A percentile compares a stretch with the other conserved stretches of the same genome.
These are phyloP conservation scores for Marchantia polymorpha DNA, from an alignment of 225 moss, liverwort and hornwort species.

Conservation along the genomic window DNA sequence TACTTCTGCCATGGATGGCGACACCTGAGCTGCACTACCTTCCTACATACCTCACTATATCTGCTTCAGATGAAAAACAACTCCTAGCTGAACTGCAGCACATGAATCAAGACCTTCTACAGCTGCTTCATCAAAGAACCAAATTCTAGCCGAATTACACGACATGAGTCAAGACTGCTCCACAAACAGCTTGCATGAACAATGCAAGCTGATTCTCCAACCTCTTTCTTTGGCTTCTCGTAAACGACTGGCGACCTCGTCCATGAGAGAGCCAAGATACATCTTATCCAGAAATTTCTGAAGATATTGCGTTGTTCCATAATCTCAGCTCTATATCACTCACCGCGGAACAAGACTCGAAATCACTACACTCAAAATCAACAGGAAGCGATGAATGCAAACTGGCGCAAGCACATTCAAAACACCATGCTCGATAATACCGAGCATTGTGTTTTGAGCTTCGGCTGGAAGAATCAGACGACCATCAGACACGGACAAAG, in stretches of 20 bases:
- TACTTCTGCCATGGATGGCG: not conserved
- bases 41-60: not conserved
- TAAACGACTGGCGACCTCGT: not conserved
- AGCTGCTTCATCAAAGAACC: not conserved
- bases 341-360: not conserved
- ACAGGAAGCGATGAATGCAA: not conserved
- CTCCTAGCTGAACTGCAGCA: not conserved
- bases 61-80: not conserved
- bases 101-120: not conserved
- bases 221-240: not conserved
- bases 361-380: not conserved
- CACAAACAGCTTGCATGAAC: not conserved
- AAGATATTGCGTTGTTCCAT: not conserved
- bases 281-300: not conserved
- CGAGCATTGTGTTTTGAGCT: not conserved
- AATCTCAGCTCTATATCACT: not conserved
- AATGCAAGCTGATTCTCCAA: not conserved
- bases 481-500: not conserved
- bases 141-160: not conserved
- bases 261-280: not conserved
- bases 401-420: not conserved
- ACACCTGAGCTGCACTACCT: not conserved
- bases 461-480: not conserved
- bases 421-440: not conserved
- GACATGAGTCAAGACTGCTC: not conserved